Percentiles rank a stretch among this genome's conserved stretches.
phyloP scores from a whole-genome alignment of 2,329 filamentous ascomycete genomes.

The Penicillium capsulatum region DNA sequence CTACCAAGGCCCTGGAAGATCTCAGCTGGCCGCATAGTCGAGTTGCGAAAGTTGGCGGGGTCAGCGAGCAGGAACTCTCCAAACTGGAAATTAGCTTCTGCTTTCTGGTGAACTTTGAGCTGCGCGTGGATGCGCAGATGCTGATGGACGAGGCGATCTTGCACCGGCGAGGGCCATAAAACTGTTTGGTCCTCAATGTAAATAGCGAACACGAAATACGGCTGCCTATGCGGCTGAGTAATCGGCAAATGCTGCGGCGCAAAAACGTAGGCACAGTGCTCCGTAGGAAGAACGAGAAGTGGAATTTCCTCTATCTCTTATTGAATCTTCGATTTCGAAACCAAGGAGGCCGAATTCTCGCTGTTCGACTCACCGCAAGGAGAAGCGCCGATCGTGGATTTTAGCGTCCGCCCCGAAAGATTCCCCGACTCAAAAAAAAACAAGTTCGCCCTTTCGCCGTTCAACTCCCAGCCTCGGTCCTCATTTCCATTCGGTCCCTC shows the following conservation, averaged over 20 bases:
- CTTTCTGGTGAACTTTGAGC: constrained; percentile 78
- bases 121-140: constrained; percentile 59
- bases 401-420: constrained; percentile 8
- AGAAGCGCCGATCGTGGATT: constrained; percentile 1
- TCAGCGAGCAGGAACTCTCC: constrained; percentile 75
- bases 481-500: neutral
- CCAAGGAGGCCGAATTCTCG: too few species aligned
- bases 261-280: too few species aligned
- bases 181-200: too few species aligned
- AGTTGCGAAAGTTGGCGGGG: constrained; percentile 82
- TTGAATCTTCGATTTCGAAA: too few species aligned
- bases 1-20: constrained; percentile 94
- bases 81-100: constrained; percentile 85
- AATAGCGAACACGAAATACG: constrained; percentile 5
- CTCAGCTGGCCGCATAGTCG: constrained; percentile 79
- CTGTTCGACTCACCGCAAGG: constrained; percentile 1
- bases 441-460: constrained; percentile 9
- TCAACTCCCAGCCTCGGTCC: constrained; percentile 1
- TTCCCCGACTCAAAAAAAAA: constrained; percentile 13
- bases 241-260: too few species aligned
- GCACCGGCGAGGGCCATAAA: constrained; percentile 1
- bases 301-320: neutral
- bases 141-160: constrained; percentile 46
- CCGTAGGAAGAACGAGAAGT: neutral
- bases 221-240: constrained; percentile 25